Conservation (phyloP, 2,329 filamentous ascomycete genomes). For the Dactylellina leptospora region DNA sequence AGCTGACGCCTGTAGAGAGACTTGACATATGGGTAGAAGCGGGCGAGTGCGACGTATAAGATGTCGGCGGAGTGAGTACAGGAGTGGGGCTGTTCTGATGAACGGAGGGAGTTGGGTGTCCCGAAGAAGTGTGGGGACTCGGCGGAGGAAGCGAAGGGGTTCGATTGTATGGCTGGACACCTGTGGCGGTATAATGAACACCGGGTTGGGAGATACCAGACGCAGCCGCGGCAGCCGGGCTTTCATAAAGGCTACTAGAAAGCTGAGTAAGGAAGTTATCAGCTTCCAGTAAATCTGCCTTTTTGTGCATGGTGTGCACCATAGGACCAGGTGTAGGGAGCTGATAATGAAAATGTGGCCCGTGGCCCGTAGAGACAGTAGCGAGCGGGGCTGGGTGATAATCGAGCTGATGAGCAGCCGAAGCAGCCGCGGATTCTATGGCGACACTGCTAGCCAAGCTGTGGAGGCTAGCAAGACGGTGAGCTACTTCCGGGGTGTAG, state of each 20-base stretch:
- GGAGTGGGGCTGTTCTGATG: slow-evolving; percentile 50
- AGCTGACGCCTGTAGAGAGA: slow-evolving; percentile 66
- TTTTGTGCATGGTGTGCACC: slow-evolving; percentile 83
- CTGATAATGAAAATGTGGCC: slow-evolving; percentile 62
- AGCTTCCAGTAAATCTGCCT: slow-evolving; percentile 91
- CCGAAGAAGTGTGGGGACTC: slow-evolving; percentile 47
- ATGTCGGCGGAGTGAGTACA: slow-evolving; percentile 52
- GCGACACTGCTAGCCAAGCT: slow-evolving; percentile 68
- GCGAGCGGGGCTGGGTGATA: slow-evolving; percentile 67
- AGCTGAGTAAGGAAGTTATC: slow-evolving; percentile 96
- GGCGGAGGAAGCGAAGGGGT: slow-evolving; percentile 46
- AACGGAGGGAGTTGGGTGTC: slow-evolving; percentile 49
- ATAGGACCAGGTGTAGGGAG: slow-evolving; percentile 67
- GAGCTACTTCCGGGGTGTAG: slow-evolving; percentile 90
- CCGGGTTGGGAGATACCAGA: slow-evolving; percentile 64
- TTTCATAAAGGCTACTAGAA: slow-evolving; percentile 95
- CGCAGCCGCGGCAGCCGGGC: slow-evolving; percentile 79
- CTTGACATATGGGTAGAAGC: slow-evolving; percentile 55
- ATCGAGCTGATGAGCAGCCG: slow-evolving; percentile 59
- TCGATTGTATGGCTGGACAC: slow-evolving; percentile 33
- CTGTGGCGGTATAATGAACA: slow-evolving; percentile 47
- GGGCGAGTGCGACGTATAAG: slow-evolving; percentile 53
- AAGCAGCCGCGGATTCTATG: slow-evolving; percentile 64
- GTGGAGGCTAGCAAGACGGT: slow-evolving; percentile 83
- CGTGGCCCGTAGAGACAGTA: slow-evolving; percentile 64